Evolutionary conservation across 306 rosid genomes (phyloP), one percentile per base, ranked within the genome.

Genomic region (Mimosa bimucronata): DNA sequence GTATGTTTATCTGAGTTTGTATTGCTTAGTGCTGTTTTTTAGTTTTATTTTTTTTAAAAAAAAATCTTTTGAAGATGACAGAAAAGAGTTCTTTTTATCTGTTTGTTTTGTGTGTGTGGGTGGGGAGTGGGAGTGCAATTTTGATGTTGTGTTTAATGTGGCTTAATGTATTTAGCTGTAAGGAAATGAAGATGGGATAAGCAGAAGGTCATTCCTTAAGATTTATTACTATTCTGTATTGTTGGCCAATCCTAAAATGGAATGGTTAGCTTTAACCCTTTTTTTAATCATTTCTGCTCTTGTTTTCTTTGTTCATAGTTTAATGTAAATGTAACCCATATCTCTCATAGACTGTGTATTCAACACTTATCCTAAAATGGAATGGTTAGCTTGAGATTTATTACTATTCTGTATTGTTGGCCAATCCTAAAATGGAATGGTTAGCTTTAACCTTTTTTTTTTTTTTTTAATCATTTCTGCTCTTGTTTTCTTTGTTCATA

Each of bases 1-100:
- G 98, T 95, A 82, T 66, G 65, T 45, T 60, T 55, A 23, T 70
- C 62, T 5, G 23, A 66, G 46, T 23, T 61, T 14, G 7, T 53
- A 60, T 19, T 68, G 78, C 40, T 48, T 67, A 46, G 29, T 68
- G 53, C 66, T 41, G 10, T 31, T 66, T 45, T 26, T 69, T 31
- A 38, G n/a, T n/a, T n/a, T n/a, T n/a, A n/a, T n/a, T 18, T 12
- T 77, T 53, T 73, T 50, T 82, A 0, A 5, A 34, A 34, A 34
- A 34, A 34, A 16, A 0, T 50, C 60, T n/a, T 52, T 52, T 52
- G 25, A 19, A 21, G 46, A 29, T n/a, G 12, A 55, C 3, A 23
- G 6, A 7, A n/a, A 55, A n/a, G 40, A 45, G 34, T 50, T 50
- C 18, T 48, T n/a, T n/a, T n/a, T n/a, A n/a, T n/a, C n/a, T n/a